Percentiles rank a stretch among this genome's conserved stretches.
Conservation (phyloP, 163 green algal genomes). For the Chloromonas sp. region DNA sequence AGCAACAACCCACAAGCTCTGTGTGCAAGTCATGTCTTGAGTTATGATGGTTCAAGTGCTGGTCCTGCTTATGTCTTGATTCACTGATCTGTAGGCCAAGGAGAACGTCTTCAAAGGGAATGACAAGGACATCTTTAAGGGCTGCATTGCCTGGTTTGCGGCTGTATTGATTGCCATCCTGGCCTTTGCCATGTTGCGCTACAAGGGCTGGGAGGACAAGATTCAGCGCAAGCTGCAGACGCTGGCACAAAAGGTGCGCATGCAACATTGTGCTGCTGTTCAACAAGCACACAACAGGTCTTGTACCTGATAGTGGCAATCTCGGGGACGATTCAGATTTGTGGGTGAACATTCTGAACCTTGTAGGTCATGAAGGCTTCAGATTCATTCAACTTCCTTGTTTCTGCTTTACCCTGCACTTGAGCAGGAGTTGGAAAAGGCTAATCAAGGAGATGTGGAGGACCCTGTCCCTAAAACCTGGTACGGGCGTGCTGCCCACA, state of each 20-base stretch:
- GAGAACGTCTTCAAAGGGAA: constrained; percentile 44
- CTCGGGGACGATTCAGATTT: too few species aligned
- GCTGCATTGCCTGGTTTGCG: constrained; percentile 39
- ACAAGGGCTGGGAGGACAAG: constrained; percentile 48
- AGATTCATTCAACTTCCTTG: too few species aligned
- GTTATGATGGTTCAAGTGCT: too few species aligned
- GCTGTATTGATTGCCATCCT: constrained; percentile 45
- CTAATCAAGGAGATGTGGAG: background rate
- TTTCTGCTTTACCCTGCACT: too few species aligned
- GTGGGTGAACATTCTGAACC: too few species aligned
- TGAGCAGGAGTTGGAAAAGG: background rate
- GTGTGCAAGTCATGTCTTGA: too few species aligned
- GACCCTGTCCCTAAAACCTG: background rate
- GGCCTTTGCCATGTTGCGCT: constrained; percentile 55
- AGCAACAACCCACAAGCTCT: too few species aligned
- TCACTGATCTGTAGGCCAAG: background rate
- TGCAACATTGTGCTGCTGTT: too few species aligned
- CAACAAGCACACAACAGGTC: too few species aligned
- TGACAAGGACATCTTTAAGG: constrained; percentile 47
- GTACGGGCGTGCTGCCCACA: background rate
- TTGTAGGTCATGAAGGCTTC: too few species aligned
- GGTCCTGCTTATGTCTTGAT: too few species aligned
- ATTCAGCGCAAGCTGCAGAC: constrained; percentile 40
- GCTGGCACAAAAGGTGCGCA: constrained; percentile 1
- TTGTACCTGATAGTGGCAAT: too few species aligned